phyloP scores from a whole-genome alignment of 768 basidiomycete genomes.

The Lentinula sp. region DNA sequence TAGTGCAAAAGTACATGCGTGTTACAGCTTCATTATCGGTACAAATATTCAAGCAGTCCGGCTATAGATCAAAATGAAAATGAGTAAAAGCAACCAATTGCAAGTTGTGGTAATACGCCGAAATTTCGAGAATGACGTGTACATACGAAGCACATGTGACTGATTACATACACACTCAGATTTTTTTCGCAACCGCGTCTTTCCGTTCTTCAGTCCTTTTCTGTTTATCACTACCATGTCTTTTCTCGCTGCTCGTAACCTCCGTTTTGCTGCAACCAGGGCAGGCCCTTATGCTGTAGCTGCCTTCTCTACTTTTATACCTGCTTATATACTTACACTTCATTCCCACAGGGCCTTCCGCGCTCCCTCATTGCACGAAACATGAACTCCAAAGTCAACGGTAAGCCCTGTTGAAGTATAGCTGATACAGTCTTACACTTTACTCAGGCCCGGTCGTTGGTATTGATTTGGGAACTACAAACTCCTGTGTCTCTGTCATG shows the following conservation, averaged over 20 bases:
- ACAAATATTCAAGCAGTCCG: neutral
- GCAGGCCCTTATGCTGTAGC: slow-evolving; percentile 60
- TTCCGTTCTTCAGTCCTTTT: slow-evolving; percentile 23
- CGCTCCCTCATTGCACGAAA: slow-evolving; percentile 78
- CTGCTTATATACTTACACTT: neutral
- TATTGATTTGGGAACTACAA: slow-evolving; percentile 94
- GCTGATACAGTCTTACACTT: neutral
- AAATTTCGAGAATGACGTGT: slow-evolving; percentile 4
- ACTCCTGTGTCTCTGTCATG: slow-evolving; percentile 91
- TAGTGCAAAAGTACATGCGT: no score
- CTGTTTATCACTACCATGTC: slow-evolving; percentile 54
- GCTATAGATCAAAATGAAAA: no score
- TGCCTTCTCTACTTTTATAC: no score
- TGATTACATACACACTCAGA: neutral
- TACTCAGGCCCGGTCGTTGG: slow-evolving; percentile 74
- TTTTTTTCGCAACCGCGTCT: neutral
- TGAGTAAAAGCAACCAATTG: no score
- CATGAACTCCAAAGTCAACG: slow-evolving; percentile 86
- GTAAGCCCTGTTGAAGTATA: slow-evolving; percentile 32
- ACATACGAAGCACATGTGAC: neutral
- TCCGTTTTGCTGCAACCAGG: slow-evolving; percentile 53
- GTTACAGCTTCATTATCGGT: neutral
- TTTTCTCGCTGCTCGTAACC: slow-evolving; percentile 60
- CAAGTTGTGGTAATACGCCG: neutral
- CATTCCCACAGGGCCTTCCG: slow-evolving; percentile 46